These are phyloP conservation scores for Diaporthe capsici DNA, from an alignment of 2,329 filamentous ascomycete genomes.

Conservation along the genomic window DNA sequence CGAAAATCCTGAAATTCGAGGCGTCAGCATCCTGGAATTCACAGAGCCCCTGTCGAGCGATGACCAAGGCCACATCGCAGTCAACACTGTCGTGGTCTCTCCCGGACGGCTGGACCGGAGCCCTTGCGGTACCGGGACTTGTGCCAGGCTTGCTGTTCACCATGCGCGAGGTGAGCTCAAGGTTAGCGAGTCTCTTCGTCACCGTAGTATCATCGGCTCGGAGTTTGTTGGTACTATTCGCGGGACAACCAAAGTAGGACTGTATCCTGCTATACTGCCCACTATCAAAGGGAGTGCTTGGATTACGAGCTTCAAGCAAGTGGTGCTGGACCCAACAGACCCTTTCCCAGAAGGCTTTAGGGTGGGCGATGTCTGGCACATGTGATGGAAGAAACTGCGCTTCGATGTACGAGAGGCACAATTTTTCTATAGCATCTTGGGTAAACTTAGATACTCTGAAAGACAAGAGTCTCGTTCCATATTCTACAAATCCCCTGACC, in stretches of 20 bases:
- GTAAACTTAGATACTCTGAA: accelerated
- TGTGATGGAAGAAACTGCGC: background rate
- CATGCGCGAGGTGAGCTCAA: background rate
- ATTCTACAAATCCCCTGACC: too few relatives aligned
- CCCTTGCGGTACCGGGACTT: background rate
- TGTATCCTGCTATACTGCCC: background rate
- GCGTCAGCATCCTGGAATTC: background rate
- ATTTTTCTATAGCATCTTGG: too few relatives aligned
- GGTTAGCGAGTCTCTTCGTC: background rate
- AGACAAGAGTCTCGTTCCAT: too few relatives aligned
- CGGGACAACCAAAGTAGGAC: background rate
- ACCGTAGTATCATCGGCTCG: background rate
- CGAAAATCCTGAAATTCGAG: background rate
- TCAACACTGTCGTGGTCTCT: background rate
- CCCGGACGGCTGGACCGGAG: background rate
- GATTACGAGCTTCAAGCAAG: background rate
- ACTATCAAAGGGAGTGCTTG: background rate
- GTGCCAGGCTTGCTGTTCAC: background rate
- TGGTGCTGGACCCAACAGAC: background rate
- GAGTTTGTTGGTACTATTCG: background rate
- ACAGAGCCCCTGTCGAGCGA: background rate
- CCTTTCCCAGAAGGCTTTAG: background rate
- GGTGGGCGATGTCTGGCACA: background rate
- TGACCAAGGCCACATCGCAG: background rate
- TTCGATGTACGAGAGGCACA: background rate